phyloP scores from a whole-genome alignment of 305 asterid genomes.

The Lippia alba region DNA sequence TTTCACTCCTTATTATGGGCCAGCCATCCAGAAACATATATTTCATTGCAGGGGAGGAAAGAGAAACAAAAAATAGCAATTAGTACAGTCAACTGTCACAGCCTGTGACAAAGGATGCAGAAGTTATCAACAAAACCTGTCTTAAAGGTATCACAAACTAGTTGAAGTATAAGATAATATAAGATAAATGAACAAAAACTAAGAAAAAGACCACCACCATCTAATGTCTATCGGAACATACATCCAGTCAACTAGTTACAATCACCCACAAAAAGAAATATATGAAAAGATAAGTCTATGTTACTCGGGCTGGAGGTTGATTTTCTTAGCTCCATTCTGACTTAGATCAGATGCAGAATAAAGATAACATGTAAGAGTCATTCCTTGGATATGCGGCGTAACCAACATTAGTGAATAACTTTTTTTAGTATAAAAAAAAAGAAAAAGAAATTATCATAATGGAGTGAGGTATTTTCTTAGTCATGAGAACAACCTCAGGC shows the following conservation, averaged over 20 bases:
- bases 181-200: not conserved
- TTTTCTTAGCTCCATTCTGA: not conserved
- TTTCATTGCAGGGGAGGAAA: constrained; percentile 1
- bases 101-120: constrained; percentile 1
- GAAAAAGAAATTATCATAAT: not conserved
- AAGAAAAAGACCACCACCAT: not conserved
- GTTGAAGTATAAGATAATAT: constrained; percentile 7
- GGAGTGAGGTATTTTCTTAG: not conserved
- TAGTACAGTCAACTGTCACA: constrained; percentile 6
- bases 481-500: constrained; percentile 17
- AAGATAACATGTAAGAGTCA: not conserved
- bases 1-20: constrained; percentile 18
- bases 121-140: constrained; percentile 11
- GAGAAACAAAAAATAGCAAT: constrained; percentile 10
- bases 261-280: too few relatives aligned
- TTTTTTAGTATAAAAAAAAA: constrained; percentile 9
- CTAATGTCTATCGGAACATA: too few relatives aligned
- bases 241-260: too few relatives aligned
- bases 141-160: constrained; percentile 20
- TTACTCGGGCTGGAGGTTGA: too few relatives aligned
- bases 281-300: too few relatives aligned
- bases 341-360: not conserved
- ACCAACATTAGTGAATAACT: constrained; percentile 22
- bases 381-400: constrained; percentile 10
- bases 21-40: constrained; percentile 16